Percentiles rank a stretch among this genome's conserved stretches.
These are phyloP conservation scores for Diaporthe sp. DNA, from an alignment of 2,329 filamentous ascomycete genomes.

Conservation along the genomic window DNA sequence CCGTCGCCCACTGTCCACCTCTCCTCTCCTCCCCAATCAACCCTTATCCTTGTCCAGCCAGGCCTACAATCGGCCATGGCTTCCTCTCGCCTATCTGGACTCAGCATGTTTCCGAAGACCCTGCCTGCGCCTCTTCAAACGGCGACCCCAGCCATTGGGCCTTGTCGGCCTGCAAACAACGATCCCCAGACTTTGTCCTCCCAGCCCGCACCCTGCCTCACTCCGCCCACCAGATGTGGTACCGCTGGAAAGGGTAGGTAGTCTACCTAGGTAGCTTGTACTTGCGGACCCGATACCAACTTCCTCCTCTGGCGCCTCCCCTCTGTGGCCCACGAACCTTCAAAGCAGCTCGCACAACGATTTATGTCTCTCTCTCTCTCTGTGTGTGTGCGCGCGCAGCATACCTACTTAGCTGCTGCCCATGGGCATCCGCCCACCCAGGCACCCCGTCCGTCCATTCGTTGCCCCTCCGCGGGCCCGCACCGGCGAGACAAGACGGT, in stretches of 20 bases:
- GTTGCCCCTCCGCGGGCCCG: not conserved
- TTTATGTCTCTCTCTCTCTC: not conserved
- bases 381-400: not conserved
- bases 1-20: not conserved
- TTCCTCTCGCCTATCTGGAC: conserved; percentile 32
- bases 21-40: not conserved
- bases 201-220: conserved; percentile 9
- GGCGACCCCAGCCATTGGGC: conserved; percentile 20
- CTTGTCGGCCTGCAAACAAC: conserved; percentile 23
- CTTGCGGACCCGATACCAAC: not conserved
- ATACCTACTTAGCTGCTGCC: not conserved
- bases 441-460: not conserved
- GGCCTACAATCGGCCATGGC: conserved; percentile 29
- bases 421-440: not conserved
- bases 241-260: not conserved
- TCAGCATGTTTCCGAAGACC: conserved; percentile 33
- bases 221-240: not conserved
- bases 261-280: not conserved
- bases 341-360: not conserved
- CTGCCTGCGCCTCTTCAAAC: conserved; percentile 27
- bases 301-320: conserved; percentile 5
- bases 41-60: conserved; percentile 14
- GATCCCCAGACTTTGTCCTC: conserved; percentile 25
- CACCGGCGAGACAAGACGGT: conserved; percentile 7
- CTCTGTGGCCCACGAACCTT: conserved; percentile 25